These are phyloP conservation scores for Rhizopus stolonifer DNA, from an alignment of 371 early-diverging fungal species.

Conservation along the genomic window DNA sequence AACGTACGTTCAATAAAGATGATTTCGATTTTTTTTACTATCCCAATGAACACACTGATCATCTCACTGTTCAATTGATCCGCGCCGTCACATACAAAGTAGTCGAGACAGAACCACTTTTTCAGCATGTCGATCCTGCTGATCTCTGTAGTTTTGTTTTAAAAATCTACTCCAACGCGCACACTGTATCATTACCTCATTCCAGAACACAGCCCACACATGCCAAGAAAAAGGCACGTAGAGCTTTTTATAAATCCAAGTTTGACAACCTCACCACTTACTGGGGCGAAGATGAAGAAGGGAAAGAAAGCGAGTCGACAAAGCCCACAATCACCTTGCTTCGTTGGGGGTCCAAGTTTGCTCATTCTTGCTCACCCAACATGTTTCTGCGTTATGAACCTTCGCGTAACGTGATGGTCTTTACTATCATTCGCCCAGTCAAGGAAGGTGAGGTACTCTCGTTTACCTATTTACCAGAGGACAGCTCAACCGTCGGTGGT, in stretches of 20 bases:
- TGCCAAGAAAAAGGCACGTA: conserved; percentile 22
- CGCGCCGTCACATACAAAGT: conserved; percentile 15
- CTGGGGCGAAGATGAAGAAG: conserved; percentile 19
- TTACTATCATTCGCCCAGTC: conserved; percentile 34
- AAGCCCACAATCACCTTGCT: conserved; percentile 37
- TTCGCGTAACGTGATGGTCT: conserved; percentile 32
- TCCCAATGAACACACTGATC: conserved; percentile 30
- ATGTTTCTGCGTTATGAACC: conserved; percentile 46
- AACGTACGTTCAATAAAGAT: conserved; percentile 7
- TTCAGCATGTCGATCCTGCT: conserved; percentile 24
- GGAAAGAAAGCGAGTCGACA: conserved; percentile 1
- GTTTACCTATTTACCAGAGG: conserved; percentile 50
- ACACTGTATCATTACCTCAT: conserved; percentile 37
- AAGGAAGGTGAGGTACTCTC: conserved; percentile 33
- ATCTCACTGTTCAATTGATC: conserved; percentile 33
- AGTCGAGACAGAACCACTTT: conserved; percentile 21
- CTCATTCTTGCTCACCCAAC: conserved; percentile 51
- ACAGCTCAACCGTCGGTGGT: conserved; percentile 41
- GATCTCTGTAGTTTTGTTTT: conserved; percentile 37
- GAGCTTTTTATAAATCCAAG: conserved; percentile 23
- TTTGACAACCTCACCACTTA: conserved; percentile 22
- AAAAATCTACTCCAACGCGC: conserved; percentile 53
- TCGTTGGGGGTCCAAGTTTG: conserved; percentile 50
- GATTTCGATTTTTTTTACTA: conserved; percentile 48
- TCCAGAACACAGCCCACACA: conserved; percentile 33